Evolutionary conservation across 768 basidiomycete genomes (phyloP).

Genomic region (Gloeostereum incarnatum): DNA sequence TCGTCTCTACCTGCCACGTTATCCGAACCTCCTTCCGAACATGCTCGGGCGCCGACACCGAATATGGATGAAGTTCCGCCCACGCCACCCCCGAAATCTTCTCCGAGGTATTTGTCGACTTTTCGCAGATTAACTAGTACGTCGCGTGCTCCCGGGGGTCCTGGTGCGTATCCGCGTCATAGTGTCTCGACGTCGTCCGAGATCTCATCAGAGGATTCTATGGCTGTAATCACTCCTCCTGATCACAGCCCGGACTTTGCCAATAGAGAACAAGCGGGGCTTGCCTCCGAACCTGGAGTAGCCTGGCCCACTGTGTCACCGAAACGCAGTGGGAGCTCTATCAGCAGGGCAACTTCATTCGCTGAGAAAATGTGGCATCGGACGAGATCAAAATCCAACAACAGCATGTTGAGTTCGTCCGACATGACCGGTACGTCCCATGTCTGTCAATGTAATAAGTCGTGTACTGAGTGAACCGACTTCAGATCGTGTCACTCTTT

Average conservation of each 20-base stretch:
- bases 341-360: conserved; percentile 47
- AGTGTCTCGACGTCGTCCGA: conserved; percentile 54
- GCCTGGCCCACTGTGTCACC: conserved; percentile 41
- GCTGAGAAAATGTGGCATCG: conserved; percentile 52
- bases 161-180: conserved; percentile 37
- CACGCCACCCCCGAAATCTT: conserved; percentile 43
- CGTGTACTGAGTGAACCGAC: not conserved
- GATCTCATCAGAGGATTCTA: conserved; percentile 62
- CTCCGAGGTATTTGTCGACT: conserved; percentile 36
- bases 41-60: not conserved
- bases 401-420: conserved; percentile 29
- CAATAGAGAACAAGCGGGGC: conserved; percentile 2
- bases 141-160: conserved; percentile 25
- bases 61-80: conserved; percentile 16
- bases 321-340: conserved; percentile 35
- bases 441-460: not conserved
- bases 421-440: conserved; percentile 30
- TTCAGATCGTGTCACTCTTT: conserved; percentile 4
- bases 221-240: conserved; percentile 49
- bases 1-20: not conserved
- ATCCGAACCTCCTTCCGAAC: conserved; percentile 1
- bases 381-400: conserved; percentile 42
- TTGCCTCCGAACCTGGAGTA: conserved; percentile 19
- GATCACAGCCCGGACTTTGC: conserved; percentile 28
- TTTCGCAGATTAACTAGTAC: conserved; percentile 39